Conservation (phyloP, 352 stramenopile genomes). For the Pelagophyceae sp. region DNA sequence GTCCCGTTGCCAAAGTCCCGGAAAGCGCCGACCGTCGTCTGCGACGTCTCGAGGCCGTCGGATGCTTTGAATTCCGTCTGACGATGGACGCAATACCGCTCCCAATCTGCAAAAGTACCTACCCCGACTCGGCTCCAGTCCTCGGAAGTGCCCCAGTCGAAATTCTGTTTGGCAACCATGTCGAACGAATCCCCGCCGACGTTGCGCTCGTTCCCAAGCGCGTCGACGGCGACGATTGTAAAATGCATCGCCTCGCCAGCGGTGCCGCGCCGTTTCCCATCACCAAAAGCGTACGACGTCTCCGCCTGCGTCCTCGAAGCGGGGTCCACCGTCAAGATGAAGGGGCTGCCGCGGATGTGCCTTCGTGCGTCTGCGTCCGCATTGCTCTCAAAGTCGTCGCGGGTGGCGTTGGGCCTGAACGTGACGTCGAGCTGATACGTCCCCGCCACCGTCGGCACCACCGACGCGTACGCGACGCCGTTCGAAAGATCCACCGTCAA, state of each 20-base stretch:
- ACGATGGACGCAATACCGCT: neutral
- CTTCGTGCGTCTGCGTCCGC: neutral
- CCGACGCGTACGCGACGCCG: neutral
- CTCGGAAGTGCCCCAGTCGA: neutral
- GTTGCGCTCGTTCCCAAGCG: slow-evolving; percentile 28
- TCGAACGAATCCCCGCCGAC: slow-evolving; percentile 31
- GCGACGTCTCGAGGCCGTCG: neutral
- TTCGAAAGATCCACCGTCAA: neutral
- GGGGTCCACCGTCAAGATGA: neutral
- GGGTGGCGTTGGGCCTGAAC: neutral
- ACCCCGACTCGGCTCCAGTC: neutral
- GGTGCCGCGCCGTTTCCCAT: slow-evolving; percentile 30
- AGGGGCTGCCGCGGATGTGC: neutral
- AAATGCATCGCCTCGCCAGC: slow-evolving; percentile 28
- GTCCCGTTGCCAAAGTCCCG: slow-evolving; percentile 20
- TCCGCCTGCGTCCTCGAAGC: neutral
- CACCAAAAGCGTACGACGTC: slow-evolving; percentile 1
- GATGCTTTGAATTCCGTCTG: neutral
- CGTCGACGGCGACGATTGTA: slow-evolving; percentile 28
- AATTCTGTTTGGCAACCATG: slow-evolving; percentile 9
- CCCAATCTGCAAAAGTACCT: neutral
- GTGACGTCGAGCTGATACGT: neutral
- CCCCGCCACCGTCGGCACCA: neutral
- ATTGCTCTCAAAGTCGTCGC: neutral
- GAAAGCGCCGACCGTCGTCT: neutral